Percentiles rank a stretch among this genome's conserved stretches.
Evolutionary conservation across 306 rosid genomes (phyloP).

Genomic region (Ceratonia siliqua): DNA sequence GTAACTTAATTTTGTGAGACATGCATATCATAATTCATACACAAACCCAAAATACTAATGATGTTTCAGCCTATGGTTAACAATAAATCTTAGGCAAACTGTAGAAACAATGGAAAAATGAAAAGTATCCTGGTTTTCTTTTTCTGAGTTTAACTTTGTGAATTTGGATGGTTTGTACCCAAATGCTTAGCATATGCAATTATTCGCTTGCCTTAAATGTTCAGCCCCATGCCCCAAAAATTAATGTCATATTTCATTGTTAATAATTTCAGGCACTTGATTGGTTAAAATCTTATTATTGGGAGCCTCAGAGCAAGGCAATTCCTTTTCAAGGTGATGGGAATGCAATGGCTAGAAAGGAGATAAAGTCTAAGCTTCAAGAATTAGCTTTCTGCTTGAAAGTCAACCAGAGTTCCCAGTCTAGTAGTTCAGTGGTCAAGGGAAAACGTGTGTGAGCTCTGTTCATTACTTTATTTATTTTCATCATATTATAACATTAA

Average conservation of each 20-base stretch:
- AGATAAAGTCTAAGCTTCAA: conserved; percentile 62
- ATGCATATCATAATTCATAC: not conserved
- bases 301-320: conserved; percentile 90
- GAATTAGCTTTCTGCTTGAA: conserved; percentile 61
- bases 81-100: not conserved
- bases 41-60: not conserved
- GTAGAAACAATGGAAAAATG: not conserved
- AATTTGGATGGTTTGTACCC: not conserved
- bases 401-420: conserved; percentile 45
- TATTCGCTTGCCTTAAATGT: not conserved
- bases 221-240: not conserved
- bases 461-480: conserved; percentile 20
- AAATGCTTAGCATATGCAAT: conserved; percentile 3
- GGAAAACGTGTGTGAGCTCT: conserved; percentile 59
- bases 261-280: conserved; percentile 75
- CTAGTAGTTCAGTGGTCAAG: conserved; percentile 44
- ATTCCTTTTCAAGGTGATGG: conserved; percentile 79
- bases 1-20: not conserved
- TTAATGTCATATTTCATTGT: not conserved
- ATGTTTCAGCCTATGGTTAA: not conserved
- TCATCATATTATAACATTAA: not conserved
- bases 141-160: not conserved
- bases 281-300: conserved; percentile 89
- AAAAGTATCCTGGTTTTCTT: not conserved
- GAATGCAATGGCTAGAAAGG: conserved; percentile 48